phyloP scores from a whole-genome alignment of 371 early-diverging fungal species.

The Haplosporangium sp. region DNA sequence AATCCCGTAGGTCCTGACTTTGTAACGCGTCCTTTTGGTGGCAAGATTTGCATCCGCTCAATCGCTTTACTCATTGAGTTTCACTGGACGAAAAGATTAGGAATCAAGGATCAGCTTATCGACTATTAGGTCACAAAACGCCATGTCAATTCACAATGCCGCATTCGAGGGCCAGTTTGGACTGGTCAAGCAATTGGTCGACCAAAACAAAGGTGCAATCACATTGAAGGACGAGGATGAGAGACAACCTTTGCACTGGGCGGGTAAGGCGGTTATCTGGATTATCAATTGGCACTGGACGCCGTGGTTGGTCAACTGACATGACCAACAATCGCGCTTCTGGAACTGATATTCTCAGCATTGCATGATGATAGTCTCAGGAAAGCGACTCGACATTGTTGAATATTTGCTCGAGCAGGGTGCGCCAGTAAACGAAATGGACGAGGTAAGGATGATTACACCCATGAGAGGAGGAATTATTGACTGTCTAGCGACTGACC shows the following conservation, averaged over 20 bases:
- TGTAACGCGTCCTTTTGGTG: too few relatives aligned
- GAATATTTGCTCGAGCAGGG: conserved; percentile 73
- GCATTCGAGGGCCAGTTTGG: conserved; percentile 67
- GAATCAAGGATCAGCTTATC: too few relatives aligned
- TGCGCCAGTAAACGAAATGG: conserved; percentile 63
- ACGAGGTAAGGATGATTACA: conserved; percentile 58
- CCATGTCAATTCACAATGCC: conserved; percentile 60
- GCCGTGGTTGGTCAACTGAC: too few relatives aligned
- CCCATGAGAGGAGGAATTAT: not conserved
- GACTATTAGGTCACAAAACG: not conserved
- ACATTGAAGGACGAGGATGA: conserved; percentile 65
- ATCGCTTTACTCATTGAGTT: too few relatives aligned
- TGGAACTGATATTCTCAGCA: not conserved
- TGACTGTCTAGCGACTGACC: not conserved
- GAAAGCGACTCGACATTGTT: conserved; percentile 73
- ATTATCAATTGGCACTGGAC: not conserved
- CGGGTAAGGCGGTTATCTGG: conserved; percentile 21
- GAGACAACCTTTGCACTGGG: conserved; percentile 47
- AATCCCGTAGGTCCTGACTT: too few relatives aligned
- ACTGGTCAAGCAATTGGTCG: conserved; percentile 64
- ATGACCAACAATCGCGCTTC: too few relatives aligned
- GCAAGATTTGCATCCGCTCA: too few relatives aligned
- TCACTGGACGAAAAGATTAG: too few relatives aligned
- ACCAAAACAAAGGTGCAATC: conserved; percentile 57
- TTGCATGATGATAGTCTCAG: conserved; percentile 60